Base-by-base conservation (phyloP, 441 rosid genomes). In the Adansonia rubrostipa region DNA sequence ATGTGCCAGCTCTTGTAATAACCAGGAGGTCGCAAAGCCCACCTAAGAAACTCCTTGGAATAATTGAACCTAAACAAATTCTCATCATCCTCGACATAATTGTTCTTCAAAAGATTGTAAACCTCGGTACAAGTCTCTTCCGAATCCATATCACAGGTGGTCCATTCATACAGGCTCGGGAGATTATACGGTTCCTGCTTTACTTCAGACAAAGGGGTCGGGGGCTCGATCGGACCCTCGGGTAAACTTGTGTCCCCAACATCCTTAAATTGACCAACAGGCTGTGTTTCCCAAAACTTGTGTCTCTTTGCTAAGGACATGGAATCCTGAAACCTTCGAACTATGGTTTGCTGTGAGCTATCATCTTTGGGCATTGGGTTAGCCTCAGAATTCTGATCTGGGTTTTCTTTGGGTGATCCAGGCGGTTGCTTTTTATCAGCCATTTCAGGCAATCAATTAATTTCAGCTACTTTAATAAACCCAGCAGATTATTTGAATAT, bases 21-120 rank as follows among this genome's bases (percentile, higher is more conserved):
- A n/a, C 98, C 95, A 0, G 99, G 99, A 4, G 99, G 97, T 6
- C 85, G 94, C 63, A 93, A 47, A 0, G 99, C 98, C 99, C 99
- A 96, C 74, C 91, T 78, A 0, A 96, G 94, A 78, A 96, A 96
- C 90, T 92, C 98, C 92, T 92, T 94, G 15, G 97, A 96, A 79
- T 94, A 96, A 71, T 92, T 92, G 78, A 94, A 96, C 85, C 99
- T 88, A 80, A 94, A 94, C 99, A 96, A 89, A 75, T 94, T 94
- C 86, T 96, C 98, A 22, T 96, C 92, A 58, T 90, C 93, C 86
- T 90, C 93, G 2, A 89, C 96, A 66, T 92, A 92, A 76, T 91
- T 91, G 58, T 80, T 82, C 82, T 74, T 89, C 86, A 88, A 77
- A 64, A 90, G 88, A 83, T 83, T 85, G 78, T 92, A 92, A 51